Evolutionary conservation across 768 basidiomycete genomes (phyloP), one percentile per base, ranked within the genome.

Genomic region (Psilocybe azurescens): DNA sequence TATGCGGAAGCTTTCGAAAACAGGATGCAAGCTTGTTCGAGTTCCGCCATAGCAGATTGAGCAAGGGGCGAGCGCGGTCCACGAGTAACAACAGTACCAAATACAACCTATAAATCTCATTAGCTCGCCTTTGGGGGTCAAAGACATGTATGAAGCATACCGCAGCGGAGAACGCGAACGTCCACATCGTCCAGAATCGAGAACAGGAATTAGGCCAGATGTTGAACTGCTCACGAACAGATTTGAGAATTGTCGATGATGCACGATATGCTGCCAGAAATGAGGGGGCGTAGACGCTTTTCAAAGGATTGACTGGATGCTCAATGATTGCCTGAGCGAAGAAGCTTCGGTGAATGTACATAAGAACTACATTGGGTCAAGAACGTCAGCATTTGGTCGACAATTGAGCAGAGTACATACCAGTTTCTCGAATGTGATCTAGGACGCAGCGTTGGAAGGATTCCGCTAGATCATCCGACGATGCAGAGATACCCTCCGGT

Each of bases 41-140:
- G 79, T 66, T 93, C 89, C 18, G 78, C 73, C 74, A 93, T 86
- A 3, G 92, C 92, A 1, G 83, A 79, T 11, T 80, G 73, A 0
- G 91, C 92, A 10, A 93, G 71, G 0, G 88, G 84, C 1, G 88
- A 90, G 5, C 83, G 77, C 5, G 92, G 92, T 3, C 88, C 86
- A 30, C 89, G 84, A 2, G 89, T 90, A 2, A 90, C 92, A 18
- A 94, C 88, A 3, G 89, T 88, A 3, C 90, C 93, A 67, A 93
- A 89, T 14, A 93, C 88, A 9, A 91, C 82, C 90, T 92, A 60
- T 5, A 33, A 18, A 53, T 20, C 6, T 13, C 13, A 53, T 5
- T 14, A 39, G 18, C 18, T 7, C 46, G 24, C 18, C n/a, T 28
- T 20, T 10, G 4, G 20, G 9, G 49, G 57, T 24, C 29, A 59